A percentile compares a stretch with the other conserved stretches of the same genome.
Evolutionary conservation across 768 basidiomycete species (phyloP).

Genomic region (Kwoniella sp.): DNA sequence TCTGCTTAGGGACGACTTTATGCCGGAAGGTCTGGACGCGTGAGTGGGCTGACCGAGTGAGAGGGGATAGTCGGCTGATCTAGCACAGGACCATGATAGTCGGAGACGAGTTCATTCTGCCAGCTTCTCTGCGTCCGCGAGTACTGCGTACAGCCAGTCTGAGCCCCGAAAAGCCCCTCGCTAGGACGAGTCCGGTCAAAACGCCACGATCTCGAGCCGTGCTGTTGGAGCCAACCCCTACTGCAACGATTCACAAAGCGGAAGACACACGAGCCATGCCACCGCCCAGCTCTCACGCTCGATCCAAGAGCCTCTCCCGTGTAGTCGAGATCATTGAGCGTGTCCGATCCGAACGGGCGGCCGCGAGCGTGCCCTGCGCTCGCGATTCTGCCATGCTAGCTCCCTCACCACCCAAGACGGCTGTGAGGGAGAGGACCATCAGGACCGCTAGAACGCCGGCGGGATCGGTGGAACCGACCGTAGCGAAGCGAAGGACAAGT

Average conservation of each 20-base stretch:
- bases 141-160: neutral
- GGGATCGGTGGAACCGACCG: neutral
- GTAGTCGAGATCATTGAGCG: constrained; percentile 16
- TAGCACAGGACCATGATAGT: constrained; percentile 11
- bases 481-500: constrained; percentile 4
- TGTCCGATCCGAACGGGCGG: constrained; percentile 5
- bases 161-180: neutral
- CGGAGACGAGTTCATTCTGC: constrained; percentile 20
- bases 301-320: constrained; percentile 14
- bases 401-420: constrained; percentile 5
- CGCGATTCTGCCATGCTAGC: no score
- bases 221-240: no score
- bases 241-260: no score
- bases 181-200: neutral
- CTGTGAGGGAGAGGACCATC: neutral
- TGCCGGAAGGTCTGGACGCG: constrained; percentile 25
- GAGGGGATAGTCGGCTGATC: neutral
- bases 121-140: constrained; percentile 7
- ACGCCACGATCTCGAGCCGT: neutral
- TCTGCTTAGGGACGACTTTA: constrained; percentile 22
- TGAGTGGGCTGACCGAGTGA: constrained; percentile 13
- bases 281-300: neutral
- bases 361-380: no score
- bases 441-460: neutral
- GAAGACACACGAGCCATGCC: neutral